Base-by-base conservation (phyloP, 2,329 filamentous ascomycete species). In the Venturia oleaginea region DNA sequence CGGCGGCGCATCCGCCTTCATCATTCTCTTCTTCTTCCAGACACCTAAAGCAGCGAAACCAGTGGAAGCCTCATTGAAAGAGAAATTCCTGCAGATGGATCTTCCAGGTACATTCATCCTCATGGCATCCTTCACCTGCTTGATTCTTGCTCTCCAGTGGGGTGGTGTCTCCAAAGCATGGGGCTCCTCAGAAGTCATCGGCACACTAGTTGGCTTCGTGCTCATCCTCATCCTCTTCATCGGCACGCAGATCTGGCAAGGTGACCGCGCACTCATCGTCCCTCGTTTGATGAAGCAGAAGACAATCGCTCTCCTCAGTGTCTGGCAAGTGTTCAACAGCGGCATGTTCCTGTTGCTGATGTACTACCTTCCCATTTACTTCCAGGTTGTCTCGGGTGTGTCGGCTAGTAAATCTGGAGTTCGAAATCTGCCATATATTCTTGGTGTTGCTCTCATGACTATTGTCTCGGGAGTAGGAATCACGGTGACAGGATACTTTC, bases 301-400 rank as follows among this genome's bases (percentile, higher is more conserved):
- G 17, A 71, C 71, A 2, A 70, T 80, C 57, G 71, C 67, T 22
- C 69, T 71, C n/a, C 69, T 70, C 34, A 74, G 70, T 38, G 61
- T 72, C 11, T 80, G 72, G 66, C 69, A 72, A 15, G 73, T 78
- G 68, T 72, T 78, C 66, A 68, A 71, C 64, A 51, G 66, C 67
- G 75, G 76, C 11, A 61, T 66, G 15, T 77, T 74, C 63, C 73
- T 77, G 64, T 30, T 77, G 17, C 61, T 76, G 2, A 67, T 80
- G 11, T 81, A 79, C 59, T 63, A 78, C 67, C 70, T 81, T 0
- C 79, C 79, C 10, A 77, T 82, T 40, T 81, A 80, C 68, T 82
- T 82, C 70, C 79, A 82, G 68, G 71, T 72, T 0, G 72, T 80
- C 10, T 67, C 70, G 24, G 70, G 71, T 59, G 70, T 71, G 15